These are phyloP conservation scores for Emericellopsis cladophorae DNA, from an alignment of 2,329 filamentous ascomycete genomes.

Conservation along the genomic window DNA sequence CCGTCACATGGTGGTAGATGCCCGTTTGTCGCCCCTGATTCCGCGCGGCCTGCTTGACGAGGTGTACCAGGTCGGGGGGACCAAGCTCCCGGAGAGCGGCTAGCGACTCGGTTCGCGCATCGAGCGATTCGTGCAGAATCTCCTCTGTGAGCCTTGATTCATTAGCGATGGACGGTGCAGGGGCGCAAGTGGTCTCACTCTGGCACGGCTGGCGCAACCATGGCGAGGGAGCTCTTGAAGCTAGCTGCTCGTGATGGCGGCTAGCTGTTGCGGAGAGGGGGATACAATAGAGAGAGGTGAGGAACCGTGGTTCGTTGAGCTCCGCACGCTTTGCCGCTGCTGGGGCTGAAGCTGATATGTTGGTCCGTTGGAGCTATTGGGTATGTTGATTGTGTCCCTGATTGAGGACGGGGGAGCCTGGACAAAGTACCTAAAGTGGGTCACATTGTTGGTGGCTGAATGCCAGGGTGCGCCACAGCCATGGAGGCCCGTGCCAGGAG, in stretches of 20 bases:
- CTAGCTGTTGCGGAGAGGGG: background rate
- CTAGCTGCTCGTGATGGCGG: background rate
- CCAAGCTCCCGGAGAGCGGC: constrained; percentile 81
- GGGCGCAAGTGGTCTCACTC: constrained; percentile 39
- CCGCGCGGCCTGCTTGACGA: constrained; percentile 61
- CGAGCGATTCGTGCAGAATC: constrained; percentile 79
- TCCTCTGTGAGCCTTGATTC: constrained; percentile 79
- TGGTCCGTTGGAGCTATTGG: no score
- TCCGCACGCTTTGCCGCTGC: no score
- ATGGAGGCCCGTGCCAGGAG: no score
- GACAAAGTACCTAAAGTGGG: no score
- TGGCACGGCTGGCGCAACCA: constrained; percentile 64
- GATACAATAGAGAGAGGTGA: no score
- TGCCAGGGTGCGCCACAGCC: no score
- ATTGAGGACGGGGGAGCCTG: no score
- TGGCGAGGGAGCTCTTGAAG: constrained; percentile 23
- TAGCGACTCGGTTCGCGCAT: constrained; percentile 83
- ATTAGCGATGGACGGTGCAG: constrained; percentile 6
- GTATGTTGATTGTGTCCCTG: no score
- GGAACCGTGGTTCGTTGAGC: no score
- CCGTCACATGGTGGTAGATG: constrained; percentile 95
- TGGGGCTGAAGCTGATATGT: no score
- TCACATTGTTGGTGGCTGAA: no score
- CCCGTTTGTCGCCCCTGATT: constrained; percentile 55
- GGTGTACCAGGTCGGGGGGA: constrained; percentile 88